phyloP scores from a whole-genome alignment of 352 stramenopile genomes.

The Globisporangium rhizosaccharum region DNA sequence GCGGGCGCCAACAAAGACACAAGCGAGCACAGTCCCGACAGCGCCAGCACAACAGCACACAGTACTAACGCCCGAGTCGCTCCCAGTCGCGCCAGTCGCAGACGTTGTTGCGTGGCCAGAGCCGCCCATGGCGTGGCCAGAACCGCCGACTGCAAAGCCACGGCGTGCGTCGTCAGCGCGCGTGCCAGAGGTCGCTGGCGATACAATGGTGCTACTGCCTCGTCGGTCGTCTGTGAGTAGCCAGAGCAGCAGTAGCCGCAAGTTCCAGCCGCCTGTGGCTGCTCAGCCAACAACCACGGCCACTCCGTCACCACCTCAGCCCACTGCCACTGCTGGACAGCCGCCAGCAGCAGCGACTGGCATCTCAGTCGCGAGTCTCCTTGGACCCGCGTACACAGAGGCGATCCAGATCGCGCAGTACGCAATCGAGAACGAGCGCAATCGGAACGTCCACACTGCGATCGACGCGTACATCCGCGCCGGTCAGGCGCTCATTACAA shows the following conservation, averaged over 20 bases:
- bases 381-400: slow-evolving; percentile 56
- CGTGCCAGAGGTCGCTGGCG: background rate
- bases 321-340: slow-evolving; percentile 1
- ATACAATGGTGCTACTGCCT: background rate
- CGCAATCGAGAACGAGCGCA: slow-evolving; percentile 66
- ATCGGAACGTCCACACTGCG: slow-evolving; percentile 50
- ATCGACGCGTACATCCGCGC: slow-evolving; percentile 72
- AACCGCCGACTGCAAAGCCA: slow-evolving; percentile 7
- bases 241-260: slow-evolving; percentile 4
- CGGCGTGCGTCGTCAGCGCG: slow-evolving; percentile 5
- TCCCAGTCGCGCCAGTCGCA: background rate
- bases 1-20: slow-evolving; percentile 23
- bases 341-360: slow-evolving; percentile 10
- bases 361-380: slow-evolving; percentile 26
- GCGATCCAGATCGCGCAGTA: slow-evolving; percentile 57
- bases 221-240: slow-evolving; percentile 1
- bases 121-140: slow-evolving; percentile 12
- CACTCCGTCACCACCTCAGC: background rate
- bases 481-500: slow-evolving; percentile 58
- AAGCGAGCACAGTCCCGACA: background rate
- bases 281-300: background rate
- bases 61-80: background rate
- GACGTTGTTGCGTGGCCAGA: slow-evolving; percentile 7
- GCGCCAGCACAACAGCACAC: slow-evolving; percentile 3
- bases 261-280: background rate